Base-by-base conservation (phyloP, 2,329 filamentous ascomycete species). In the Dactylellina haptotyla region DNA sequence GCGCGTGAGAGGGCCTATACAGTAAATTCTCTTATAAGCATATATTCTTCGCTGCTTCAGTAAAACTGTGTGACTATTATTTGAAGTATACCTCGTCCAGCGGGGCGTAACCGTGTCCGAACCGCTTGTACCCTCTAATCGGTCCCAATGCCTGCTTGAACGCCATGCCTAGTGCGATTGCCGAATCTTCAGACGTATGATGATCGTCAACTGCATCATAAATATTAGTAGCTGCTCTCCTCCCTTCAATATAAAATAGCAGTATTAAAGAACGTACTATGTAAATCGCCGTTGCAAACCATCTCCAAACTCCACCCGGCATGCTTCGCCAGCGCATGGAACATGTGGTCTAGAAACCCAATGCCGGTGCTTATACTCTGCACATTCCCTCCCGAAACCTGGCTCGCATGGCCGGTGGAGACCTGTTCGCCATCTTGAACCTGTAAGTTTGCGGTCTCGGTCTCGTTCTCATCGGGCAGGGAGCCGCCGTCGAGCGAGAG, bases 321-420 rank as follows among this genome's bases (percentile, higher is more conserved):
- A 83, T 99, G 95, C 83, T 99, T 98, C 56, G 95, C 91, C 63
- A 98, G 86, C 4, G 95, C 95, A 82, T 99, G 95, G 56, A 98
- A 86, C 94, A 99, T 98, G 84, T 99, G 95, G 83, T 99, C 95
- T 65, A 99, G 85, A 83, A 99, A 99, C 71, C 95, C 95, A 81
- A 99, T 96, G 76, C 95, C 95, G 0, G 94, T 97, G 85, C 92
- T 89, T 77, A 98, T 86, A 79, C 88, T 88, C 80, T 98, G 97
- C 73, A 88, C 88, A 82, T 98, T 95, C 43, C 89, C 91, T 77
- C 90, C 88, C 77, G 91, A 94, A 76, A 88, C 84, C 82, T 99
- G 94, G 0, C 89, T 89, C 28, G 95, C 94, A 81, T 99, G 95
- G 65, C 85, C 84, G 71, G 87, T 87, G 8, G 51, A 46, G 80